Conservation (phyloP, 106 monocot genomes). For the Hemerocallis citrina region DNA sequence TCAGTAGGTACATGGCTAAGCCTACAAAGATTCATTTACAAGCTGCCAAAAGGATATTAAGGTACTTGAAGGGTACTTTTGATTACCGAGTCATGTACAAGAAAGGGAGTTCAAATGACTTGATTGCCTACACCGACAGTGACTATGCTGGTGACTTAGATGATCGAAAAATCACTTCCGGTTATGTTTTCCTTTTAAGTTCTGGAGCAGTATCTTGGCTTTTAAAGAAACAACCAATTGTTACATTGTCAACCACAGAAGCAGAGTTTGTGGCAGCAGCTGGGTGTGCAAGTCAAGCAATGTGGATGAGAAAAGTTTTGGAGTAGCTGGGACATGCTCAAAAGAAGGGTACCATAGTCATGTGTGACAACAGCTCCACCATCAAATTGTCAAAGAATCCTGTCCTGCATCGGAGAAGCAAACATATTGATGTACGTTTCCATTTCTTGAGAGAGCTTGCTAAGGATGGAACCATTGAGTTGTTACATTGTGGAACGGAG, state of each 20-base stretch:
- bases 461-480: too few species aligned
- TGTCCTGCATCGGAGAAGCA: too few species aligned
- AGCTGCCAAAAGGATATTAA: conserved; percentile 9
- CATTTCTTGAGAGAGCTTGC: too few species aligned
- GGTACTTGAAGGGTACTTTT: conserved; percentile 11
- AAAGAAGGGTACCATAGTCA: too few species aligned
- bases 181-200: conserved; percentile 8
- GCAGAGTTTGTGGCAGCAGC: background rate
- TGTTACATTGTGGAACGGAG: too few species aligned
- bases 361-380: too few species aligned
- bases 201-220: background rate
- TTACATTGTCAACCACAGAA: conserved; percentile 4
- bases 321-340: background rate
- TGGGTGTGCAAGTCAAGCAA: background rate
- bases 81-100: conserved; percentile 4
- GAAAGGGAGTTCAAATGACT: background rate
- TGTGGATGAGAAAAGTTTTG: background rate
- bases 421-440: too few species aligned
- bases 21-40: background rate
- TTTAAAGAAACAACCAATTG: conserved; percentile 6
- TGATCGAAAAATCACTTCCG: conserved; percentile 2
- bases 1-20: background rate
- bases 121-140: conserved; percentile 10
- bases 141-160: conserved; percentile 2
- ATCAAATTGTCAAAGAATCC: too few species aligned